A percentile compares a stretch with the other conserved stretches of the same genome.
phyloP scores from a whole-genome alignment of 306 rosid genomes.

The Trifolium repens region DNA sequence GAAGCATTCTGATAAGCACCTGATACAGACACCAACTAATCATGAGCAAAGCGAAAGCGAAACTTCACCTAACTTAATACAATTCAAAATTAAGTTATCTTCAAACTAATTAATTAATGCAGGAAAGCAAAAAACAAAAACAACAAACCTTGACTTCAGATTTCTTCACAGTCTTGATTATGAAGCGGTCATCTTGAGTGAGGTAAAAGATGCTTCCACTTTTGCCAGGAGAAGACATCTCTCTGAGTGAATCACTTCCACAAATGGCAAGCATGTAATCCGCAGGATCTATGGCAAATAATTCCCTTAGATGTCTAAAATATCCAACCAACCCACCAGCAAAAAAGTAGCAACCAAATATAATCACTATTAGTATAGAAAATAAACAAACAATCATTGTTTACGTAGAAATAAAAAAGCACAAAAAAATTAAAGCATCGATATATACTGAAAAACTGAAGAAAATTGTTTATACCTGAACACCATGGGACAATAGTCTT shows the following conservation, averaged over 20 bases:
- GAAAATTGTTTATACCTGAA: slow-evolving; percentile 51
- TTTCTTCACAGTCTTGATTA: slow-evolving; percentile 66
- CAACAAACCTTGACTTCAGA: slow-evolving; percentile 65
- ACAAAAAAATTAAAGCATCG: neutral
- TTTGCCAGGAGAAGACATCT: slow-evolving; percentile 69
- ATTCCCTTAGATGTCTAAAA: slow-evolving; percentile 67
- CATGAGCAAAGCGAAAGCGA: slow-evolving; percentile 38
- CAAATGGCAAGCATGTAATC: slow-evolving; percentile 64
- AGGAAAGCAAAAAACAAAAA: slow-evolving; percentile 15
- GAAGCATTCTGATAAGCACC: slow-evolving; percentile 69
- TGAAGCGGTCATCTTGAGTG: slow-evolving; percentile 61
- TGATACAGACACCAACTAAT: slow-evolving; percentile 44
- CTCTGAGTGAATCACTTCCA: slow-evolving; percentile 55
- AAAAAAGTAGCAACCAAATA: slow-evolving; percentile 49
- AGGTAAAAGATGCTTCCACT: slow-evolving; percentile 70
- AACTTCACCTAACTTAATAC: slow-evolving; percentile 38
- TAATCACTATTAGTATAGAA: slow-evolving; percentile 44
- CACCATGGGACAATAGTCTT: slow-evolving; percentile 67
- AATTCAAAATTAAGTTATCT: neutral
- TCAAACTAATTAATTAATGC: slow-evolving; percentile 22
- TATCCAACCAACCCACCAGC: slow-evolving; percentile 44
- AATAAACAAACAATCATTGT: slow-evolving; percentile 35
- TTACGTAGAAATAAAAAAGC: slow-evolving; percentile 23
- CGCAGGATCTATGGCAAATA: slow-evolving; percentile 67
- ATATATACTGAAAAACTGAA: neutral